Evolutionary conservation across 1,284 basidiomycete species (phyloP).

Genomic region (Chiua sp.): DNA sequence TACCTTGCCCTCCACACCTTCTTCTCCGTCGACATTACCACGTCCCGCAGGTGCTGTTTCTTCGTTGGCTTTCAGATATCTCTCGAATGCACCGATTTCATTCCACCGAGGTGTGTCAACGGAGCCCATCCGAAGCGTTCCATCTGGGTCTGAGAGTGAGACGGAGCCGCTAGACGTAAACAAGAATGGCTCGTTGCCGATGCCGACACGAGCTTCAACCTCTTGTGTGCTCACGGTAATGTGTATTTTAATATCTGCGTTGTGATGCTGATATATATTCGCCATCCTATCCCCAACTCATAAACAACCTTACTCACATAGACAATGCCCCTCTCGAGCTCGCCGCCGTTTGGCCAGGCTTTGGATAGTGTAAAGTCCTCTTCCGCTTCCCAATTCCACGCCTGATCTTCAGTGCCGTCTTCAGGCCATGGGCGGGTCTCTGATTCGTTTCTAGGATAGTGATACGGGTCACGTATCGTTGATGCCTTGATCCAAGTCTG

Average conservation of each 20-base stretch:
- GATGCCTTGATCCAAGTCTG: slow-evolving; percentile 59
- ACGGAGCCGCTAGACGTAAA: slow-evolving; percentile 56
- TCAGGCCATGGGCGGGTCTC: slow-evolving; percentile 33
- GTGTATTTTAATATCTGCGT: slow-evolving; percentile 56
- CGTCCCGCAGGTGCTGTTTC: slow-evolving; percentile 30
- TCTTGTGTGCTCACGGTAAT: slow-evolving; percentile 60
- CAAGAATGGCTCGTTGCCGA: slow-evolving; percentile 62
- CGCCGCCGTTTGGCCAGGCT: slow-evolving; percentile 58
- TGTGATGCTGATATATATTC: slow-evolving; percentile 51
- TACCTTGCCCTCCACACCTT: slow-evolving; percentile 29
- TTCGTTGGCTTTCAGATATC: slow-evolving; percentile 31
- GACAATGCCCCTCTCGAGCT: slow-evolving; percentile 54
- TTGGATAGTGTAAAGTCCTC: slow-evolving; percentile 63
- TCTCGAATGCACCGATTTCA: slow-evolving; percentile 31
- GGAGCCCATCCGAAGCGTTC: slow-evolving; percentile 27
- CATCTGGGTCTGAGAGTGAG: slow-evolving; percentile 28
- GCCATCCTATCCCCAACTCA: not conserved
- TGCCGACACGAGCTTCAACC: slow-evolving; percentile 56
- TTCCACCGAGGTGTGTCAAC: slow-evolving; percentile 36
- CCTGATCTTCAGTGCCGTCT: slow-evolving; percentile 25
- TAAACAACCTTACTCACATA: slow-evolving; percentile 52
- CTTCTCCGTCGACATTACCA: slow-evolving; percentile 18
- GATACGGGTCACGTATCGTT: slow-evolving; percentile 59
- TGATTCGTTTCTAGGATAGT: slow-evolving; percentile 41
- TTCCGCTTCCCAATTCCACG: slow-evolving; percentile 68